Percentiles rank a stretch among this genome's conserved stretches.
phyloP scores from a whole-genome alignment of 1,284 basidiomycete species.

The Apiotrichum brassicae region DNA sequence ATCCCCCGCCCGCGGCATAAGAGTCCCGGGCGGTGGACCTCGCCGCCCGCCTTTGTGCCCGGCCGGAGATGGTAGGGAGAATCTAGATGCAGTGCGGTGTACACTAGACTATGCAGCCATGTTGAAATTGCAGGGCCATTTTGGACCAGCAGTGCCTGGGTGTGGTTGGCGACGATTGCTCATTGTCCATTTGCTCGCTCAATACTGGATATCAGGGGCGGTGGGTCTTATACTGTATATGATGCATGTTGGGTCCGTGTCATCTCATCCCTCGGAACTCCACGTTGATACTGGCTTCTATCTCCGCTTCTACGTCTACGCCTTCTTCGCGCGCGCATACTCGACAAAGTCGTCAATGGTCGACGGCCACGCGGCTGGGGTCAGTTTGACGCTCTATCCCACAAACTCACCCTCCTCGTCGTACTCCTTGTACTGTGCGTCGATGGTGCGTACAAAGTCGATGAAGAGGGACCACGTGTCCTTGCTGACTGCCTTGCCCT shows the following conservation, averaged over 20 bases:
- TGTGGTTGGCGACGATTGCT: no score
- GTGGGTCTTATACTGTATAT: no score
- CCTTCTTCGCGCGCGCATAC: slow-evolving; percentile 28
- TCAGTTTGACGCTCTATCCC: neutral
- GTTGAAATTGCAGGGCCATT: neutral
- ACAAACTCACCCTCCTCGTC: slow-evolving; percentile 66
- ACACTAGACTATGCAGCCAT: neutral
- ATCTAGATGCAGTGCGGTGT: no score
- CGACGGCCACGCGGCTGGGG: slow-evolving; percentile 46
- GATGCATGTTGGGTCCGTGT: neutral
- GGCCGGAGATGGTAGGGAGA: slow-evolving; percentile 8
- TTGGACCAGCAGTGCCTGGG: neutral
- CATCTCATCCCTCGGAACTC: neutral
- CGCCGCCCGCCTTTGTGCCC: slow-evolving; percentile 7
- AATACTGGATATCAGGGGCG: no score
- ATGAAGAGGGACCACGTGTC: slow-evolving; percentile 88
- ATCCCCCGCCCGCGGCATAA: neutral
- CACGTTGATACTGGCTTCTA: neutral
- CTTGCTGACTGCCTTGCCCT: slow-evolving; percentile 77
- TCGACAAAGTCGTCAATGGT: slow-evolving; percentile 49
- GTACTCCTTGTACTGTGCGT: slow-evolving; percentile 71
- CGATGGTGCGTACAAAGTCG: slow-evolving; percentile 62
- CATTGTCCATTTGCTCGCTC: no score
- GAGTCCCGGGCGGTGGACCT: neutral
- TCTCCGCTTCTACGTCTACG: neutral